These are phyloP conservation scores for Candida jianshihensis DNA, from an alignment of 805 yeast genomes.

Conservation along the genomic window DNA sequence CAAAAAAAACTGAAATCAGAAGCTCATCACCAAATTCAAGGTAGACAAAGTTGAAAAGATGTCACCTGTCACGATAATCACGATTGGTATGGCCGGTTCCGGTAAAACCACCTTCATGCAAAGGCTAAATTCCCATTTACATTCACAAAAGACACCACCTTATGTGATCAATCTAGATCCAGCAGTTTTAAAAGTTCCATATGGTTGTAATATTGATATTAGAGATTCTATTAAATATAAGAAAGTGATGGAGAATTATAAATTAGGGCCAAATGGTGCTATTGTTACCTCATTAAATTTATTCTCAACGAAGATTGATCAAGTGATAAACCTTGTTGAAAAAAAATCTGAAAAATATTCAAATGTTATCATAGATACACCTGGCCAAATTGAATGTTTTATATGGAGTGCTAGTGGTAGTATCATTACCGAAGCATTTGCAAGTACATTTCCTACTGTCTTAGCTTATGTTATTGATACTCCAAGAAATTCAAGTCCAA, in stretches of 20 bases:
- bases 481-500: slow-evolving; percentile 89
- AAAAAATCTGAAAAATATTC: slow-evolving; percentile 51
- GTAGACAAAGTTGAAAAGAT: background rate
- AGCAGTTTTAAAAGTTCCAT: slow-evolving; percentile 91
- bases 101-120: slow-evolving; percentile 99
- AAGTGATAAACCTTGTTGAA: slow-evolving; percentile 80
- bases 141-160: slow-evolving; percentile 65
- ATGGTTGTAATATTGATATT: slow-evolving; percentile 89
- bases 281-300: slow-evolving; percentile 91
- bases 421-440: slow-evolving; percentile 93
- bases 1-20: background rate
- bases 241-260: slow-evolving; percentile 93
- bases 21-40: background rate
- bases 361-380: slow-evolving; percentile 89
- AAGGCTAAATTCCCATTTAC: slow-evolving; percentile 83
- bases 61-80: background rate
- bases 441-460: slow-evolving; percentile 91
- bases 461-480: slow-evolving; percentile 95
- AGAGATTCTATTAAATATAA: slow-evolving; percentile 93
- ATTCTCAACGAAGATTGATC: slow-evolving; percentile 93
- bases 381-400: slow-evolving; percentile 98
- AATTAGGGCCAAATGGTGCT: slow-evolving; percentile 97
- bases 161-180: slow-evolving; percentile 95
- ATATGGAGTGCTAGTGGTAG: slow-evolving; percentile 98
- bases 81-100: slow-evolving; percentile 31